Base-by-base conservation (phyloP, 139 green algal species). In the Nannochloris sp. region DNA sequence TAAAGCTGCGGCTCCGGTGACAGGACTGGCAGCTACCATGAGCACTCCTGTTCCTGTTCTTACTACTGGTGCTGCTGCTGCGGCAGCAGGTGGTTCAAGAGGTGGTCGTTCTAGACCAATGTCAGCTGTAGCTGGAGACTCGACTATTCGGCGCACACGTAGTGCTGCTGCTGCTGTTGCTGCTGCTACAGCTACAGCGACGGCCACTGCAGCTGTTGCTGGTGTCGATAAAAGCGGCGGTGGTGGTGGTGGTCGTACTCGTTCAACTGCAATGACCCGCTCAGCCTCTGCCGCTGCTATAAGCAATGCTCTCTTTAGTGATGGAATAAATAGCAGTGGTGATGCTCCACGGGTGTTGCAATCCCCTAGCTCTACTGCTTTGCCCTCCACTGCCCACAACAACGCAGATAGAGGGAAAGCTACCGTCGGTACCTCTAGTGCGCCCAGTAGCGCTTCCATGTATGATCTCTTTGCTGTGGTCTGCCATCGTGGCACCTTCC, bases 381-480 rank as follows among this genome's bases (percentile, higher is more conserved):
- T n/a, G 12, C 14, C 13, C 38, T n/a, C 19, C 23, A 25, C 24
- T 32, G 61, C 48, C 6, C 24, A 25, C 12, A 29, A 31, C 14
- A 30, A 10, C 23, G 48, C 9, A 30, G 24, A 31, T 6, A 39
- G 15, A 34, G 35, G 48, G 24, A 63, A 55, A 38, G 51, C n/a
- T 45, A 12, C 37, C 12, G 37, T 45, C 37, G 42, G 24, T 42
- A 29, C 8, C 9, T 27, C 33, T 45, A 6, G 4, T 27, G 24
- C 31, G 6, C 51, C 30, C 37, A n/a, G n/a, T n/a, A n/a, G n/a
- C n/a, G n/a, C n/a, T n/a, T n/a, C n/a, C n/a, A 31, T 73, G 65
- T 96, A 96, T 72, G 64, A 84, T 15, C 70, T 95, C 37, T 95
- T 90, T 59, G 85, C 88, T 6, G 88, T 96, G 13, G 82, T 97